A percentile compares a stretch with the other conserved stretches of the same genome.
These are phyloP conservation scores for Talaromyces piceae DNA, from an alignment of 2,329 filamentous ascomycete species.

Conservation along the genomic window DNA sequence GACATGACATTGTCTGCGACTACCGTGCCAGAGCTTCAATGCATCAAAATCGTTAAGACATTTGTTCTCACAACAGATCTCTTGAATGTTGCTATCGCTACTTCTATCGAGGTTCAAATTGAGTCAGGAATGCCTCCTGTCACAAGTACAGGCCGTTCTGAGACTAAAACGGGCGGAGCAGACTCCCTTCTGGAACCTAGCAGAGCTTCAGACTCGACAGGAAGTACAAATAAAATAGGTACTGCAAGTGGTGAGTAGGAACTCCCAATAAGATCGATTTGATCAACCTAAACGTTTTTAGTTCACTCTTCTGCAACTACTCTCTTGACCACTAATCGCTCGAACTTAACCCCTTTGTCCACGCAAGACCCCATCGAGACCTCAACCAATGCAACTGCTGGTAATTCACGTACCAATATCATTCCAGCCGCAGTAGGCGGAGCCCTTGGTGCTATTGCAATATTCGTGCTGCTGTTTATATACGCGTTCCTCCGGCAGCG, in stretches of 20 bases:
- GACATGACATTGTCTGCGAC: constrained; percentile 12
- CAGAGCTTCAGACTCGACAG: background rate
- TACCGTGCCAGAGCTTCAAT: constrained; percentile 17
- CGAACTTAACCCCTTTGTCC: background rate
- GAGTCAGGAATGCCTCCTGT: background rate
- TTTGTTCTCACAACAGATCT: constrained; percentile 11
- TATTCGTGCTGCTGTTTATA: constrained; percentile 5
- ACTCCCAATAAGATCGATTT: background rate
- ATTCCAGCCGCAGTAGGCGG: constrained; percentile 7
- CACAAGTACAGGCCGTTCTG: background rate
- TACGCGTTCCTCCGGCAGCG: constrained; percentile 7
- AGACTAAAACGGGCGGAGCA: background rate
- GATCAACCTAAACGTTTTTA: background rate
- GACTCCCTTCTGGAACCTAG: background rate
- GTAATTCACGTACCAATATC: background rate
- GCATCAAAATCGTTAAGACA: constrained; percentile 17
- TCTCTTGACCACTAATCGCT: background rate
- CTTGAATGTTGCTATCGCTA: constrained; percentile 8
- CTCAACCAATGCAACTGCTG: background rate
- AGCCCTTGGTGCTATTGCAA: constrained; percentile 5
- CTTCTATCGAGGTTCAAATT: background rate
- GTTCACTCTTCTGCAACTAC: background rate
- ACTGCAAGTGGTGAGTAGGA: constrained; percentile 6
- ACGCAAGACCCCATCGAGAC: constrained; percentile 1
- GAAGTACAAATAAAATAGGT: background rate